phyloP scores from a whole-genome alignment of 2,329 filamentous ascomycete species.

The Colletotrichum salicis region DNA sequence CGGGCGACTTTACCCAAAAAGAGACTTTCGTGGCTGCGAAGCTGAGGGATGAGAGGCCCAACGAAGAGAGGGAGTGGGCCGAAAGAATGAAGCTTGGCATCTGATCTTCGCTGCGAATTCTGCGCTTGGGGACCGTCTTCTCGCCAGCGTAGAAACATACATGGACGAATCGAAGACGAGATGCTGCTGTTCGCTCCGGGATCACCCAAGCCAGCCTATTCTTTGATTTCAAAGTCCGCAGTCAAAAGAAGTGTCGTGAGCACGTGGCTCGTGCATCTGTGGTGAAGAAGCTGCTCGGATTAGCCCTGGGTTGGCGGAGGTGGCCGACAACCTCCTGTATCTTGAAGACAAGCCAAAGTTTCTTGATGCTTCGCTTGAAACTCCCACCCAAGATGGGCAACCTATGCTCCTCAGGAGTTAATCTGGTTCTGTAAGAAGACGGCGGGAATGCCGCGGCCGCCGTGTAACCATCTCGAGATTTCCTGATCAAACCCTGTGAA shows the following conservation, averaged over 20 bases:
- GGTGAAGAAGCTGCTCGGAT: neutral
- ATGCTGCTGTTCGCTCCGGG: neutral
- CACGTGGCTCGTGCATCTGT: slow-evolving; percentile 21
- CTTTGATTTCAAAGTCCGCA: neutral
- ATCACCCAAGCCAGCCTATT: slow-evolving; percentile 17
- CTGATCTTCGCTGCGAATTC: neutral
- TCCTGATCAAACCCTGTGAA: neutral
- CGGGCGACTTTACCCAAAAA: neutral
- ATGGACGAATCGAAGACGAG: neutral
- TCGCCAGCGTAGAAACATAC: neutral
- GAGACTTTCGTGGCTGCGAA: neutral
- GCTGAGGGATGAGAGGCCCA: slow-evolving; percentile 11
- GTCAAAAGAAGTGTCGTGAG: slow-evolving; percentile 15
- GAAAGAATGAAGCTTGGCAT: slow-evolving; percentile 12
- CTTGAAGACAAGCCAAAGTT: neutral
- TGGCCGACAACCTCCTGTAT: neutral
- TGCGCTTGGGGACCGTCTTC: slow-evolving; percentile 2
- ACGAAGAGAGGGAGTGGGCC: neutral
- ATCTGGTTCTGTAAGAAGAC: neutral
- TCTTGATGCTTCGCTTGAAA: neutral
- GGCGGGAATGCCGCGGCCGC: neutral
- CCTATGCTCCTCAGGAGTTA: neutral
- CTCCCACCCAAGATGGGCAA: neutral
- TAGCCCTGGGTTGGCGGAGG: neutral
- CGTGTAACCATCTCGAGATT: neutral